A percentile compares a stretch with the other conserved stretches of the same genome.
Conservation (phyloP, 2,329 filamentous ascomycete genomes). For the Monosporascus ibericus region DNA sequence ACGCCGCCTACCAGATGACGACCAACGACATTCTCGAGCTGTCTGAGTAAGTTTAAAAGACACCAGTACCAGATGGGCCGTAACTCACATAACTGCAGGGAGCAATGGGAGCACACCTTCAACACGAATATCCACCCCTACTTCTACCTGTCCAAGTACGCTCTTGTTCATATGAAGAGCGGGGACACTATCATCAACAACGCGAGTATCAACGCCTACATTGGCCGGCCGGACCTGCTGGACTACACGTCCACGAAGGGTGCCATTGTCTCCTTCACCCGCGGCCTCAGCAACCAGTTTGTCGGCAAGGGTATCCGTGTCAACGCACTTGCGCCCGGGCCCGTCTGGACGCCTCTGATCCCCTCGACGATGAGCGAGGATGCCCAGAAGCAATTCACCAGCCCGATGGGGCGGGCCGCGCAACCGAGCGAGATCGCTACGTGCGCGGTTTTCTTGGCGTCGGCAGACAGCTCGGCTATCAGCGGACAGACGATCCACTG, state of each 20-base stretch:
- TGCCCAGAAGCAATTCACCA: slow-evolving; percentile 65
- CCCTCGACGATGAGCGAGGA: slow-evolving; percentile 65
- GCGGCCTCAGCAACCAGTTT: slow-evolving; percentile 70
- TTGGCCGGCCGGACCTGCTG: slow-evolving; percentile 71
- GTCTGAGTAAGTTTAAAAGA: slow-evolving; percentile 47
- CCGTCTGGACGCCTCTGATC: slow-evolving; percentile 73
- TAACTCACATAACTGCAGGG: slow-evolving; percentile 32
- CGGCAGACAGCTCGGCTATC: slow-evolving; percentile 65
- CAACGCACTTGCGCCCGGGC: slow-evolving; percentile 62
- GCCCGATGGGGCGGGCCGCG: slow-evolving; percentile 69
- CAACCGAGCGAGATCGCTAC: slow-evolving; percentile 80
- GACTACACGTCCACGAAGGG: slow-evolving; percentile 80
- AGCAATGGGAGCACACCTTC: slow-evolving; percentile 76
- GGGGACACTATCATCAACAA: slow-evolving; percentile 81
- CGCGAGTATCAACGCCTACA: slow-evolving; percentile 76
- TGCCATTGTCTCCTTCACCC: slow-evolving; percentile 73
- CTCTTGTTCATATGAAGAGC: slow-evolving; percentile 65
- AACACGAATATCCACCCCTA: slow-evolving; percentile 77
- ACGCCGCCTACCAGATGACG: slow-evolving; percentile 72
- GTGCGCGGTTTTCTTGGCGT: slow-evolving; percentile 75
- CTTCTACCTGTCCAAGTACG: slow-evolving; percentile 76
- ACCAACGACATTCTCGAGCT: slow-evolving; percentile 64
- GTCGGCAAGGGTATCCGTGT: slow-evolving; percentile 59
- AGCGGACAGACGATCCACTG: slow-evolving; percentile 61
- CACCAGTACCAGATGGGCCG: not conserved